Conservation (phyloP, 2,329 filamentous ascomycete species). For the Bipolaris bicolor region DNA sequence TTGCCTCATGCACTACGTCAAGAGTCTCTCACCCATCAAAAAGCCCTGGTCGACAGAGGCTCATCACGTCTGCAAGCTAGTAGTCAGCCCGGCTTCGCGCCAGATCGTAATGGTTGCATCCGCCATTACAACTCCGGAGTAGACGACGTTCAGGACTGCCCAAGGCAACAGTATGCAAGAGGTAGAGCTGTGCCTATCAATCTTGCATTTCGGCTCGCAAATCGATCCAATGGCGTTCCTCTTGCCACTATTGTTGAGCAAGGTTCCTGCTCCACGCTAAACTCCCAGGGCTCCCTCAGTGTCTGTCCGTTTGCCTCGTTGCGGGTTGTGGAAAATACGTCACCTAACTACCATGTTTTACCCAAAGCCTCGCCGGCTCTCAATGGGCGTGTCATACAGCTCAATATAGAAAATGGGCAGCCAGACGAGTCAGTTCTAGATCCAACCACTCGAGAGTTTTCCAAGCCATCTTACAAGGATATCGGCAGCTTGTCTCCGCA, state of each 20-base stretch:
- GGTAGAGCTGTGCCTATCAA: constrained; percentile 32
- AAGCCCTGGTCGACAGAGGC: constrained; percentile 20
- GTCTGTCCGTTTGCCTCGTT: constrained; percentile 27
- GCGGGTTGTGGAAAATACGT: constrained; percentile 21
- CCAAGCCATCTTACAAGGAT: constrained; percentile 11
- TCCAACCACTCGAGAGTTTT: not conserved
- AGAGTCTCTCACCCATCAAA: constrained; percentile 33
- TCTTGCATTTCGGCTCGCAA: constrained; percentile 34
- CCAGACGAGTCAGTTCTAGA: constrained; percentile 12
- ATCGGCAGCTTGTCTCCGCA: constrained; percentile 7
- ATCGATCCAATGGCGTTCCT: constrained; percentile 44
- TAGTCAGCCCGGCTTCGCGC: constrained; percentile 7
- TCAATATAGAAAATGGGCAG: constrained; percentile 25
- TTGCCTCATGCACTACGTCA: constrained; percentile 13
- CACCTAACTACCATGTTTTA: constrained; percentile 19
- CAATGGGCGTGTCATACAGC: constrained; percentile 23
- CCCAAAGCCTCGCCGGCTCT: constrained; percentile 25
- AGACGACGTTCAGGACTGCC: constrained; percentile 7
- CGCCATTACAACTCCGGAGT: constrained; percentile 6
- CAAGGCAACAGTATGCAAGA: constrained; percentile 25
- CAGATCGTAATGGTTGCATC: constrained; percentile 24
- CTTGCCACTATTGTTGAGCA: constrained; percentile 55
- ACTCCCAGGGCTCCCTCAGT: constrained; percentile 40
- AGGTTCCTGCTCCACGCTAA: constrained; percentile 50
- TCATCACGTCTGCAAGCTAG: constrained; percentile 6